phyloP scores from a whole-genome alignment of 192 early-diverging fungal genomes.

The Coemansia sp. region DNA sequence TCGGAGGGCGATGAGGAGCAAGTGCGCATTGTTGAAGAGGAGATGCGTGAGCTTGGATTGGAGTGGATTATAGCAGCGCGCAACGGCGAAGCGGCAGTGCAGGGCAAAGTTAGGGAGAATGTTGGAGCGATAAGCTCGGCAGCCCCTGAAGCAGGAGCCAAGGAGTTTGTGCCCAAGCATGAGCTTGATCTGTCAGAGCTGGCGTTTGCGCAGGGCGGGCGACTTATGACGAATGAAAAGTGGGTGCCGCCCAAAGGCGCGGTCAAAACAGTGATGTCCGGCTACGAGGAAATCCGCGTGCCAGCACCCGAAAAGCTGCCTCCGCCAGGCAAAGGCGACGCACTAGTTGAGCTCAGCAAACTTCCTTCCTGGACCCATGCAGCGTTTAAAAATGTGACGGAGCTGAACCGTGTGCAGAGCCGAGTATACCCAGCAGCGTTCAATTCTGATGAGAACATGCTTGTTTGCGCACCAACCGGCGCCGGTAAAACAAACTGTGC shows the following conservation, averaged over 20 bases:
- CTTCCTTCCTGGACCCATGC: slow-evolving; percentile 81
- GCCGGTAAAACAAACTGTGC: slow-evolving; percentile 99
- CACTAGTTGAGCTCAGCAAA: slow-evolving; percentile 60
- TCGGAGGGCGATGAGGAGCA: slow-evolving; percentile 57
- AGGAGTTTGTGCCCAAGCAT: slow-evolving; percentile 24
- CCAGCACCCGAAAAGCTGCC: slow-evolving; percentile 75
- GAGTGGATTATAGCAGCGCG: slow-evolving; percentile 73
- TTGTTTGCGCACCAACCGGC: slow-evolving; percentile 98
- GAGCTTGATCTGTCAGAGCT: slow-evolving; percentile 78
- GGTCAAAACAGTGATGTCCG: slow-evolving; percentile 81
- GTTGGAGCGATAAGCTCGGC: neutral
- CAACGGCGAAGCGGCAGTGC: slow-evolving; percentile 9
- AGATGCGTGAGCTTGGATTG: slow-evolving; percentile 70
- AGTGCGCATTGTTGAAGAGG: slow-evolving; percentile 56
- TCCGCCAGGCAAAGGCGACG: slow-evolving; percentile 65
- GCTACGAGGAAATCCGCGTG: slow-evolving; percentile 94
- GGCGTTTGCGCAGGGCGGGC: slow-evolving; percentile 88
- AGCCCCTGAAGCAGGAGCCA: neutral
- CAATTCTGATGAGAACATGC: slow-evolving; percentile 84
- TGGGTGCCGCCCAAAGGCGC: slow-evolving; percentile 90
- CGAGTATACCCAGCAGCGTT: slow-evolving; percentile 86
- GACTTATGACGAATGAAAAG: slow-evolving; percentile 98
- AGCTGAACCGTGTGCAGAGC: slow-evolving; percentile 90
- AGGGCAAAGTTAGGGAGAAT: neutral
- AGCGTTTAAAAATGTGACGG: slow-evolving; percentile 67